Evolutionary conservation across 2,329 filamentous ascomycete species (phyloP).

Genomic region (Aspergillus sp.): DNA sequence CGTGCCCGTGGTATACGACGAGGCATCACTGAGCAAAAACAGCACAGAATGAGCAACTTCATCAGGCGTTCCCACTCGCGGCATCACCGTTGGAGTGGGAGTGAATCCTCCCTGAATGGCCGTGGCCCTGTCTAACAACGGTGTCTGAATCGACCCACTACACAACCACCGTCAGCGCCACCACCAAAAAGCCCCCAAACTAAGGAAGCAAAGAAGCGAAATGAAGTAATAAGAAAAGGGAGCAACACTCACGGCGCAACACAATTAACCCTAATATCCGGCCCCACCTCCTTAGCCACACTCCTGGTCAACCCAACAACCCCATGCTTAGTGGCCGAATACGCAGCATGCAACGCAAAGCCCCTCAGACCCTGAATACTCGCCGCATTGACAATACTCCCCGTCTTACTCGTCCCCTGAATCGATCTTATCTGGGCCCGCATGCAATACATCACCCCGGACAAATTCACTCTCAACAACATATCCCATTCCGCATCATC

Average conservation of each 20-base stretch:
- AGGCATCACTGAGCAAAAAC: slow-evolving; percentile 51
- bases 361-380: slow-evolving; percentile 47
- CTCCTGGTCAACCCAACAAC: slow-evolving; percentile 39
- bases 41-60: slow-evolving; percentile 49
- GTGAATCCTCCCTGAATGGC: slow-evolving; percentile 25
- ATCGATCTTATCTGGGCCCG: slow-evolving; percentile 52
- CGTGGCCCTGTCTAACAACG: slow-evolving; percentile 31
- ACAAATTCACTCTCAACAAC: slow-evolving; percentile 49
- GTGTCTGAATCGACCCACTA: slow-evolving; percentile 39
- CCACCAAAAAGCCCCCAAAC: background rate
- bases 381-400: slow-evolving; percentile 60
- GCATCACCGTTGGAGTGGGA: slow-evolving; percentile 25
- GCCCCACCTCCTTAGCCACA: slow-evolving; percentile 42
- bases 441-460: slow-evolving; percentile 55
- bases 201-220: slow-evolving; percentile 4
- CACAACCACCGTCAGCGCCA: slow-evolving; percentile 6
- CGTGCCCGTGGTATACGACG: slow-evolving; percentile 51
- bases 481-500: slow-evolving; percentile 47
- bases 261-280: slow-evolving; percentile 44
- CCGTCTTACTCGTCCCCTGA: slow-evolving; percentile 28
- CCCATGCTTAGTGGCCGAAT: slow-evolving; percentile 39
- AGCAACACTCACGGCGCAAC: slow-evolving; percentile 45
- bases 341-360: slow-evolving; percentile 32
- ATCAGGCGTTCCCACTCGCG: slow-evolving; percentile 33
- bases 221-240: background rate